phyloP scores from a whole-genome alignment of 495 filamentous ascomycete species.

The Hypoxylon fuscum region DNA sequence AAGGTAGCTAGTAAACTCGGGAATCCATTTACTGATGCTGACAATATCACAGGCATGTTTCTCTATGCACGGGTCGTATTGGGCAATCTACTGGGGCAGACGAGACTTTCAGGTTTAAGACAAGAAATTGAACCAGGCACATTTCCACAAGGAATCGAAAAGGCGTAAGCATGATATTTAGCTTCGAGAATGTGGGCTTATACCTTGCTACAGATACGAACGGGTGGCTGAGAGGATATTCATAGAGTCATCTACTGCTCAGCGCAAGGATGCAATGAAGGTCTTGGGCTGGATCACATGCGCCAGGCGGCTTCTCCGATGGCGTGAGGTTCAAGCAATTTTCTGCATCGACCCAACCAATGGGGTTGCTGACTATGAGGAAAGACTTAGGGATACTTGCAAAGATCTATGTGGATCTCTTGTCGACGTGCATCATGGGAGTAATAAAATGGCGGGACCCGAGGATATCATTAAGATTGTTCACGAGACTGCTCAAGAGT shows the following conservation, averaged over 20 bases:
- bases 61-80: constrained; percentile 20
- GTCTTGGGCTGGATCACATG: constrained; percentile 18
- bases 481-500: constrained; percentile 4
- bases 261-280: constrained; percentile 13
- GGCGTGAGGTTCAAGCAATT: constrained; percentile 21
- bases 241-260: background rate
- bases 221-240: constrained; percentile 12
- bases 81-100: constrained; percentile 13
- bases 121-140: background rate
- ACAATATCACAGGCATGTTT: constrained; percentile 14
- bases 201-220: constrained; percentile 9
- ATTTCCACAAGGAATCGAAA: constrained; percentile 5
- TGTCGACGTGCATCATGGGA: constrained; percentile 5
- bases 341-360: constrained; percentile 24
- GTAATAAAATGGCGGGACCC: background rate
- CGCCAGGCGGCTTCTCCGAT: constrained; percentile 13
- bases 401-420: constrained; percentile 25
- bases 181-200: background rate
- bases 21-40: background rate
- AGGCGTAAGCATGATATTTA: background rate
- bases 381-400: constrained; percentile 11
- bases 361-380: constrained; percentile 6
- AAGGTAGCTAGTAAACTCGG: constrained; percentile 3
- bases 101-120: background rate
- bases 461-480: constrained; percentile 1